Conservation (phyloP, 2,329 filamentous ascomycete genomes). For the Diaporthe australafricana region DNA sequence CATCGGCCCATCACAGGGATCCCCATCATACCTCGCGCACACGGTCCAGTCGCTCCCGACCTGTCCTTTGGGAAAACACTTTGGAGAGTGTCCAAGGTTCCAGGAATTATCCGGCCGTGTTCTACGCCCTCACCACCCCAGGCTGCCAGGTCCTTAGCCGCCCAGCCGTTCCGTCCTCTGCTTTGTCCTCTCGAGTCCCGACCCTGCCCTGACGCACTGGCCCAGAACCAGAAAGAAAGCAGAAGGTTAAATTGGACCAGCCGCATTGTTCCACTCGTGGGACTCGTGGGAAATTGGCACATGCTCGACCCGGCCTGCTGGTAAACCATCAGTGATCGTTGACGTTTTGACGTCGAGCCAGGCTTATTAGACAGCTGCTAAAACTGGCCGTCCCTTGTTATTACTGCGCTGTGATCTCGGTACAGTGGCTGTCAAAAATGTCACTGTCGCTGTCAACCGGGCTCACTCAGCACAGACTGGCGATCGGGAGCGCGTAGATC, state of each 20-base stretch:
- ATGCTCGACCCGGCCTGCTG: conserved; percentile 2
- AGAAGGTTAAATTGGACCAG: not conserved
- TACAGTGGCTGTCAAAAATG: conserved; percentile 12
- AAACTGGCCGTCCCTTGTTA: not conserved
- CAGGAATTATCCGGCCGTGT: conserved; percentile 5
- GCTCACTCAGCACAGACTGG: conserved; percentile 22
- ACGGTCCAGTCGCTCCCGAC: not conserved
- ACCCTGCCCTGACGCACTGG: not conserved
- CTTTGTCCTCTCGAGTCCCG: not conserved
- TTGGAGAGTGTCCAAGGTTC: not conserved
- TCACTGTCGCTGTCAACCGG: conserved; percentile 17
- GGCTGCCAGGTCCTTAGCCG: conserved; percentile 15
- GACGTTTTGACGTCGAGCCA: not conserved
- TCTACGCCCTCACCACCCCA: not conserved
- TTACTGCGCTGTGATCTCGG: not conserved
- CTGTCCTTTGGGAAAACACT: not conserved
- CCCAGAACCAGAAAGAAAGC: not conserved
- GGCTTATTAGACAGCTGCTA: not conserved
- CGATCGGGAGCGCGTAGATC: conserved; percentile 24
- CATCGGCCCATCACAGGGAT: conserved; percentile 27
- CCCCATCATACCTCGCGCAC: not conserved
- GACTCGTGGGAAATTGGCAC: not conserved
- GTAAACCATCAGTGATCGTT: conserved; percentile 4
- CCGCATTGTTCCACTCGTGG: conserved; percentile 7
- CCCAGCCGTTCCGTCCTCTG: not conserved